These are phyloP conservation scores for Cyclanthera cordifolia DNA, from an alignment of 306 rosid species.

Conservation along the genomic window DNA sequence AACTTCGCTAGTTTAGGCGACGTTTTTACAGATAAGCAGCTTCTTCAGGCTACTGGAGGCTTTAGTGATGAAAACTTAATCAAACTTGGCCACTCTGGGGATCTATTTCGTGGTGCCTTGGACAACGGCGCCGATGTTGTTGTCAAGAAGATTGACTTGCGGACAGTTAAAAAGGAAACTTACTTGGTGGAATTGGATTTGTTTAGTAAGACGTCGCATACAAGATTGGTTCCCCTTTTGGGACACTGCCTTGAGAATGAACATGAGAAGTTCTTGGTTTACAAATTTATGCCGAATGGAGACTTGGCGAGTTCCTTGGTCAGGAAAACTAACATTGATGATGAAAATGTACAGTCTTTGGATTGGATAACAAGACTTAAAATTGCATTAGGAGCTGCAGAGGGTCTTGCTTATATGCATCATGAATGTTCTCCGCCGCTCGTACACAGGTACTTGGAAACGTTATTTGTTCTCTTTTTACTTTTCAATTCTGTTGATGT, in stretches of 20 bases:
- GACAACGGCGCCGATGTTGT: slow-evolving; percentile 63
- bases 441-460: slow-evolving; percentile 72
- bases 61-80: slow-evolving; percentile 54
- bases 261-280: slow-evolving; percentile 71
- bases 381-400: slow-evolving; percentile 88
- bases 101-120: slow-evolving; percentile 58
- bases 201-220: slow-evolving; percentile 51
- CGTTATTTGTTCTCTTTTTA: neutral
- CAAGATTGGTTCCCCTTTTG: slow-evolving; percentile 66
- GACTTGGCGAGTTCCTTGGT: slow-evolving; percentile 65
- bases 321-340: slow-evolving; percentile 40
- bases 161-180: slow-evolving; percentile 40
- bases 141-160: slow-evolving; percentile 54
- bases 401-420: slow-evolving; percentile 74
- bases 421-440: slow-evolving; percentile 76
- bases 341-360: slow-evolving; percentile 55
- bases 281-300: slow-evolving; percentile 65
- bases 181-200: slow-evolving; percentile 59
- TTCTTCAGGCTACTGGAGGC: slow-evolving; percentile 68
- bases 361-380: slow-evolving; percentile 96
- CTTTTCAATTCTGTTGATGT: neutral
- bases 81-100: slow-evolving; percentile 76
- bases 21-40: slow-evolving; percentile 60
- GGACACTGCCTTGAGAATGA: slow-evolving; percentile 84
- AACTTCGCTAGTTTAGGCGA: slow-evolving; percentile 56